Conservation (phyloP, 257 asterid genomes). For the Solanum etuberosum region DNA sequence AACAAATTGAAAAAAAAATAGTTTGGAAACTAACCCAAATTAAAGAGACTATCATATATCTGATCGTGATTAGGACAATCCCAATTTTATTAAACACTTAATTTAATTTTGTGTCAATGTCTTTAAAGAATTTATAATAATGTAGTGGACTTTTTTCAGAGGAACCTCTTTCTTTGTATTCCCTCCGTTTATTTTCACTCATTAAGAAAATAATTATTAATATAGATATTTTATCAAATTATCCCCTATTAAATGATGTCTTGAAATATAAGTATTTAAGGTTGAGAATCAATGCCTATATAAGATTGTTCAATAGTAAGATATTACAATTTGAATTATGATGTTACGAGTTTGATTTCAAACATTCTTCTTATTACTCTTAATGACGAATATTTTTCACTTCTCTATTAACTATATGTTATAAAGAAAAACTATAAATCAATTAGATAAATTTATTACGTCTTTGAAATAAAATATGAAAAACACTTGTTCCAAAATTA, state of each 20-base stretch:
- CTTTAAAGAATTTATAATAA: neutral
- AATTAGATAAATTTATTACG: neutral
- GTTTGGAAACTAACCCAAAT: neutral
- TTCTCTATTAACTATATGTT: neutral
- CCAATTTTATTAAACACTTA: neutral
- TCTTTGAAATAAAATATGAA: neutral
- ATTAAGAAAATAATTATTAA: too few relatives aligned
- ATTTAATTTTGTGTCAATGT: neutral
- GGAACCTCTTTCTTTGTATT: neutral
- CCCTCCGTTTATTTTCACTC: accelerated
- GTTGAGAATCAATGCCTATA: too few relatives aligned
- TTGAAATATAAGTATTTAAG: too few relatives aligned
- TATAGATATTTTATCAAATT: too few relatives aligned
- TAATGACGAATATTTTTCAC: too few relatives aligned
- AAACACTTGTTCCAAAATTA: neutral
- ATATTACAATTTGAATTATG: neutral
- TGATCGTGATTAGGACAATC: neutral
- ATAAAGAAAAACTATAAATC: neutral
- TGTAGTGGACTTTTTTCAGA: neutral
- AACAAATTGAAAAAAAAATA: neutral
- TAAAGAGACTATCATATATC: neutral
- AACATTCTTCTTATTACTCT: neutral
- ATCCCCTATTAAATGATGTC: too few relatives aligned
- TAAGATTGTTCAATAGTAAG: neutral
- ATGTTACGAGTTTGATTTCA: neutral